Evolutionary conservation across 768 basidiomycete species (phyloP), one percentile per base, ranked within the genome.

Genomic region (Phylloporus scabripes): DNA sequence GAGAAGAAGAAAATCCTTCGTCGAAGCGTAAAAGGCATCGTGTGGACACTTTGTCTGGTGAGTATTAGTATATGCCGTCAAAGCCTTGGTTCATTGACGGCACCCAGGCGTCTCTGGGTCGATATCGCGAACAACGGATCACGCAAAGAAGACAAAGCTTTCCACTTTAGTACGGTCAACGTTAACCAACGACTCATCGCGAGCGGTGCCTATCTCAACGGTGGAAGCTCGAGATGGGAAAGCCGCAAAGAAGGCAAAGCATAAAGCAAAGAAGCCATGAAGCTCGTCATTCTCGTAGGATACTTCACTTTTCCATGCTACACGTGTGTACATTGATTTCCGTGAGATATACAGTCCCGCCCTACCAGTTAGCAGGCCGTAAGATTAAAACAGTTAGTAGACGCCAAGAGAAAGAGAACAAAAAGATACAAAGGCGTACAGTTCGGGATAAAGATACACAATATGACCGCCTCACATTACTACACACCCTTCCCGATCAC

Each of bases 41-140:
- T 0, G 59, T 84, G 24, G 85, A 87, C 65, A 81, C 82, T 5
- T 88, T 87, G 56, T 76, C 81, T 49, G 85, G 87, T 82, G 58
- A 52, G 51, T 21, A 26, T 20, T 14, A 7, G 14, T 31, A 4
- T 11, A 15, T 6, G 9, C 7, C 33, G n/a, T 48, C 43, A 18
- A 21, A 31, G 24, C 4, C 29, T 42, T 11, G 6, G 4, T 9
- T 7, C 20, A 14, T 33, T 48, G 36, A 57, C 14, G 4, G 9
- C 26, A n/a, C 46, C 0, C 53, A 74, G 73, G 67, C 1, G 11
- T 34, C 37, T 48, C 58, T 4, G 36, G 15, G 31, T 46, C 53
- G 10, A 42, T 42, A 31, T 2, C 42, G 0, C 42, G 43, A 31
- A 33, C 14, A 26, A 24, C 33, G 21, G 45, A 45, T 9, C 51